Base-by-base conservation (phyloP, 1,139 yeast genomes). In the Scheffersomyces insectosa region DNA sequence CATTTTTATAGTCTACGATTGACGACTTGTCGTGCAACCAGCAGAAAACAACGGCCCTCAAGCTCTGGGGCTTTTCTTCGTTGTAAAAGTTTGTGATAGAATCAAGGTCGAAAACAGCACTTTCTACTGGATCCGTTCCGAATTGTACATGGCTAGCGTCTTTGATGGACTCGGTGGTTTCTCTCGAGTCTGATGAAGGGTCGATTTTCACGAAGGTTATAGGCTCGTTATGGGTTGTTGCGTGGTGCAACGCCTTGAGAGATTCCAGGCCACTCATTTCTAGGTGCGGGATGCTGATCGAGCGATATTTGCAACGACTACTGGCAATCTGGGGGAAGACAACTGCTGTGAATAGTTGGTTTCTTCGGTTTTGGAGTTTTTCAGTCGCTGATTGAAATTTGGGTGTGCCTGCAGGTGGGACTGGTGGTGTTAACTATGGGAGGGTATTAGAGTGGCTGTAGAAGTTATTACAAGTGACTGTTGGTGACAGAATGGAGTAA, bases 1-100 rank as follows among this genome's bases (percentile, higher is more conserved):
- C 83, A 20, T 83, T 78, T 50, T 89, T 79, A 60, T 93, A 91
- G 46, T 90, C 96, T 10, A 96, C 85, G 41, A 90, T 86, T 34
- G 85, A 80, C 31, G 86, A 74, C 45, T 88, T 90, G 47, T 80
- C 83, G 51, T 82, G 81, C 28, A 84, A 51, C 95, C 96, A 93
- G 52, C 95, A 87, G 59, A 89, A 89, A 32, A 83, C 77, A 3
- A 88, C 83, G 1, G 86, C 80, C 49, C 81, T 70, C 45, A 88
- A 67, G n/a, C 76, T 69, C 40, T 84, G 74, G 14, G 68, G 65
- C 12, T 61, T 65, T 37, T 70, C 81, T 40, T 82, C 85, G 40
- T 79, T 72, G 47, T 69, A 68, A 55, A 86, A 85, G 44, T 78
- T 76, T 3, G 95, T 85, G n/a, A 51, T 49, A 11, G 65, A 62